Percentiles rank a stretch among this genome's conserved stretches.
Evolutionary conservation across 2,329 filamentous ascomycete species (phyloP).

Genomic region (Sporothrix humicola): DNA sequence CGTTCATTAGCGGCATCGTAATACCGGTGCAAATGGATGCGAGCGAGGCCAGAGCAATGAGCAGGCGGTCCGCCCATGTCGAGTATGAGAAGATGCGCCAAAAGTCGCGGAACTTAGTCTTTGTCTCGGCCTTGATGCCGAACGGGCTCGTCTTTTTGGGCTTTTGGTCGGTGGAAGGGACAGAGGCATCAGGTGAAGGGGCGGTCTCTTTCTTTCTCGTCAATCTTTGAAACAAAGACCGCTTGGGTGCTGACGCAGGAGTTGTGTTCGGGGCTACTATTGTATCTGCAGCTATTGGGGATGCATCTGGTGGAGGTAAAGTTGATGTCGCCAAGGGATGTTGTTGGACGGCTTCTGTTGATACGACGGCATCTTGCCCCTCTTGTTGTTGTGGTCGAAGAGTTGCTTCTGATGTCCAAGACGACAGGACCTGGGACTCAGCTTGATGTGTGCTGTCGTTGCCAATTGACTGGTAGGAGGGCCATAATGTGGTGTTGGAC

Average conservation of each 20-base stretch:
- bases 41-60: constrained; percentile 54
- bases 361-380: background rate
- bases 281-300: background rate
- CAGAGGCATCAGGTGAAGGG: background rate
- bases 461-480: constrained; percentile 18
- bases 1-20: constrained; percentile 65
- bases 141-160: constrained; percentile 25
- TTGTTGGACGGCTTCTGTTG: background rate
- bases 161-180: background rate
- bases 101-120: constrained; percentile 32
- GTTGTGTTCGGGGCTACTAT: background rate
- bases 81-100: constrained; percentile 58
- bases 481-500: constrained; percentile 27
- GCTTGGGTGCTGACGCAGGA: background rate
- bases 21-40: constrained; percentile 60
- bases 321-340: constrained; percentile 5
- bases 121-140: constrained; percentile 29
- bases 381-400: background rate
- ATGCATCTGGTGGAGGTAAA: background rate
- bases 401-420: constrained; percentile 13
- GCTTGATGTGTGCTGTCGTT: constrained; percentile 27
- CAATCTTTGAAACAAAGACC: background rate
- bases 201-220: background rate
- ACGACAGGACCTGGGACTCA: background rate
- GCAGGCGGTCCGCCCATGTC: constrained; percentile 56